Evolutionary conservation across 225 moss, liverwort and hornwort species (phyloP).

Genomic region (Climacium dendroides): DNA sequence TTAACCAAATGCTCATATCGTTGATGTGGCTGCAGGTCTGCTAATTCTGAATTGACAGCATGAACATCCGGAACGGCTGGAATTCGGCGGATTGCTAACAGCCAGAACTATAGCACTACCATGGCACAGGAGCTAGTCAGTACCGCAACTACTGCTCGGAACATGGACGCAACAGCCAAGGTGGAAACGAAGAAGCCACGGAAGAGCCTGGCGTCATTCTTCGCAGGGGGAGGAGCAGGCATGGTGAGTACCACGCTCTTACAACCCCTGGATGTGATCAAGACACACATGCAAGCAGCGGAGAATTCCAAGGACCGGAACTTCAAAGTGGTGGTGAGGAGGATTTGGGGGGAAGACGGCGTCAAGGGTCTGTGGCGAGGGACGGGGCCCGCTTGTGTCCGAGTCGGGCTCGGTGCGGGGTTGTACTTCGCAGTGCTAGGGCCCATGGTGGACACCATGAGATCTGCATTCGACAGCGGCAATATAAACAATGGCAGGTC

Average conservation of each 20-base stretch:
- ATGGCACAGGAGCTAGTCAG: conserved; percentile 6
- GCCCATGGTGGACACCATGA: conserved; percentile 65
- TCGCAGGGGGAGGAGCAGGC: conserved; percentile 69
- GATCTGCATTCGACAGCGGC: conserved; percentile 20
- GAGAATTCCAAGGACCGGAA: conserved; percentile 34
- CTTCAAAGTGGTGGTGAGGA: conserved; percentile 40
- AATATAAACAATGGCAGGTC: conserved; percentile 10
- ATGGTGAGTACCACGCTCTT: conserved; percentile 59
- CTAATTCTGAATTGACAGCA: not conserved
- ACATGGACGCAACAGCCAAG: not conserved
- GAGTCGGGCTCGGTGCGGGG: conserved; percentile 86
- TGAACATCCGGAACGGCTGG: not conserved
- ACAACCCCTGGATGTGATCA: conserved; percentile 91
- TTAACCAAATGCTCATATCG: not conserved
- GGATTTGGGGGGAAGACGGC: conserved; percentile 62
- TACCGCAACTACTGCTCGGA: not conserved
- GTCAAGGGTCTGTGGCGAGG: conserved; percentile 78
- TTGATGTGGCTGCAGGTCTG: not conserved
- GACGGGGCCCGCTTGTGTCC: conserved; percentile 81
- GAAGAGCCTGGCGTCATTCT: conserved; percentile 55
- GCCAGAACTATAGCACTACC: not conserved
- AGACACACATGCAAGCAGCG: conserved; percentile 86
- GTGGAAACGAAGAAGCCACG: not conserved
- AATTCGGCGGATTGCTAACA: not conserved
- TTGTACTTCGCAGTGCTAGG: conserved; percentile 82